These are phyloP conservation scores for Babesia gibsoni DNA, from an alignment of 169 alveolate genomes.

Conservation along the genomic window DNA sequence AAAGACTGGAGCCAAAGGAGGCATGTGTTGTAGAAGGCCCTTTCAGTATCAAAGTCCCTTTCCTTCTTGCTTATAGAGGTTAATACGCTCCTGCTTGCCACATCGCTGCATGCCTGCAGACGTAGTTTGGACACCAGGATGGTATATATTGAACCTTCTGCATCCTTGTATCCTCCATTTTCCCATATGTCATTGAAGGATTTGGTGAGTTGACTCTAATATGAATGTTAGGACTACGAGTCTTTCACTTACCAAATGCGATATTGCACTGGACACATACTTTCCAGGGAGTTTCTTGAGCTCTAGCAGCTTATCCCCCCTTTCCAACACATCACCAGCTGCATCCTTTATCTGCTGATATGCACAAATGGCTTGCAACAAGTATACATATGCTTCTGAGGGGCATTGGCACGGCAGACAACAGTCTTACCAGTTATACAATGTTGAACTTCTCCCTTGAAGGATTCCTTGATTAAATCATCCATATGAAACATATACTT, in stretches of 20 bases:
- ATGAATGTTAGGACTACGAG: too few species aligned
- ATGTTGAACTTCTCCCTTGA: neutral
- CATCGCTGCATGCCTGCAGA: neutral
- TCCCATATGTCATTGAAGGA: too few species aligned
- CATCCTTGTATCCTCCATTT: too few species aligned
- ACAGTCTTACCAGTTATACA: neutral
- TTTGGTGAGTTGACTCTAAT: too few species aligned
- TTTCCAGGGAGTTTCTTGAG: neutral
- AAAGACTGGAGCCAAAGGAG: neutral
- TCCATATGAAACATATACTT: too few species aligned
- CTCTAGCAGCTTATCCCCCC: neutral
- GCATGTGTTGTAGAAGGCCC: neutral
- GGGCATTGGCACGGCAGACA: neutral
- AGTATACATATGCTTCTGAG: neutral
- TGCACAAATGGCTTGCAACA: neutral
- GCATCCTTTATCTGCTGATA: neutral
- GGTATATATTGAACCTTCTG: too few species aligned
- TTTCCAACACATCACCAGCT: neutral
- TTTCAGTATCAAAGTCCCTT: neutral
- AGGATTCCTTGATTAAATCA: neutral
- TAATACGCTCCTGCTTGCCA: neutral
- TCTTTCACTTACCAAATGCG: neutral
- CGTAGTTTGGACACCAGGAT: neutral
- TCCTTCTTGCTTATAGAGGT: neutral
- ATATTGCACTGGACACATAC: neutral